These are phyloP conservation scores for Aspergillus alliaceus DNA, from an alignment of 2,329 filamentous ascomycete genomes.

Conservation along the genomic window DNA sequence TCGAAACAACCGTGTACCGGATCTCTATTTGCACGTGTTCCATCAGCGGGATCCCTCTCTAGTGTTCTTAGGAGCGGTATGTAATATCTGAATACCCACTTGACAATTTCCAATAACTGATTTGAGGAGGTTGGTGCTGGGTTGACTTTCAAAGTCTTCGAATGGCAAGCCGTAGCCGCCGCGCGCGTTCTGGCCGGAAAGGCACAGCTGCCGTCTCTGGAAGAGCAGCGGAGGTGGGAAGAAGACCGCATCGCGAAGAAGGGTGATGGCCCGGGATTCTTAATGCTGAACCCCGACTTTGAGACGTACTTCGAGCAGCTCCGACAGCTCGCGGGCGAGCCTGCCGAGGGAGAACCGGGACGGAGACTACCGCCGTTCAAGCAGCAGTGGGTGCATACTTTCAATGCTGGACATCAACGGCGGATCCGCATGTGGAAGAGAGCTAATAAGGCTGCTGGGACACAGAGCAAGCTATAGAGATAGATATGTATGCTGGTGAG, in stretches of 20 bases:
- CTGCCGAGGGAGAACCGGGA: constrained; percentile 38
- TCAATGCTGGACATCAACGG: constrained; percentile 56
- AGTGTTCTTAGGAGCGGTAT: constrained; percentile 48
- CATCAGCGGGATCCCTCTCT: constrained; percentile 34
- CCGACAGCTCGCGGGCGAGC: constrained; percentile 44
- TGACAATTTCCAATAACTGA: constrained; percentile 4
- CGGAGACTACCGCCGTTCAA: constrained; percentile 46
- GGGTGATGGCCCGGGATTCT: constrained; percentile 60
- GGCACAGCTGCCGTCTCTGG: constrained; percentile 49
- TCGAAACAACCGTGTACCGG: constrained; percentile 34
- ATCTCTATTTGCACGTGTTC: constrained; percentile 40
- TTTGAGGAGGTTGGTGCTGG: constrained; percentile 35
- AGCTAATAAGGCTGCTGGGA: constrained; percentile 39
- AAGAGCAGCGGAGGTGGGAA: constrained; percentile 59
- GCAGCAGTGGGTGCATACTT: constrained; percentile 42
- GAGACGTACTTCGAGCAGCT: constrained; percentile 63
- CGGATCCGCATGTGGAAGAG: constrained; percentile 60
- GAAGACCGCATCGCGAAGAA: constrained; percentile 51
- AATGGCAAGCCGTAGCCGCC: constrained; percentile 66
- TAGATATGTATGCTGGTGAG: neutral
- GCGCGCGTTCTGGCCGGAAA: constrained; percentile 60
- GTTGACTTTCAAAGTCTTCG: constrained; percentile 67
- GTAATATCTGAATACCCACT: neutral
- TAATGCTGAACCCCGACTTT: constrained; percentile 61
- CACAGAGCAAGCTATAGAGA: constrained; percentile 11